Base-by-base conservation (phyloP, 371 early-diverging fungal genomes). In the Gilbertella persicaria region DNA sequence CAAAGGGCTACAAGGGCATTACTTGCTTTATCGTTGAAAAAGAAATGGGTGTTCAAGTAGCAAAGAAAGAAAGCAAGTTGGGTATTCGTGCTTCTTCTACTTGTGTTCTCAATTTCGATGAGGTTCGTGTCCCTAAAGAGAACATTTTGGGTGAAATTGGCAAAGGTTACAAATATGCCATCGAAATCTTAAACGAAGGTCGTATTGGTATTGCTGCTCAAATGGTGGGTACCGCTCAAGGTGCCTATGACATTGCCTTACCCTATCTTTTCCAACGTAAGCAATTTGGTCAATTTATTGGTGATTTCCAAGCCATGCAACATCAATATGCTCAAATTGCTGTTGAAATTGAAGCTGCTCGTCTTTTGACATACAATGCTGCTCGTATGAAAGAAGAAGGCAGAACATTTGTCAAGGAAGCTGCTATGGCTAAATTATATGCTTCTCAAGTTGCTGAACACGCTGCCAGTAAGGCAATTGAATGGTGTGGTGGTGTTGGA, bases 191-290 rank as follows among this genome's bases (percentile, higher is more conserved):
- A 59, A 98, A 98, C 78, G 98, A 97, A 75, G 98, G 98, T 36
- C 92, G 97, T 71, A 94, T 98, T 45, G 99, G 99, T 64, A 97
- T 97, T 74, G 96, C 97, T 37, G 97, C 97, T 29, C 97, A 97
- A 74, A 97, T 97, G 99, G 67, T 97, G 41, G 99, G 99, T 51
- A 70, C 96, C 37, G 97, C 98, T 16, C 97, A 97, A 74, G 98
- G 98, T 24, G 96, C 88, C 21, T 90, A 89, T 58, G 96, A 98
- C 69, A 70, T 79, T 50, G 90, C 94, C 14, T 53, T 98, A 64
- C 95, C 94, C 14, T 98, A 98, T 72, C 78, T 92, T 67, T 92
- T 92, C 81, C 89, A 98, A 78, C 85, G 99, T 61, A 94, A 95
- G 85, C 96, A 96, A 82, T 98, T 98, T 67, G 90, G 91, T 17